Base-by-base conservation (phyloP, 1,284 basidiomycete species). In the Boletus semigastroideus region DNA sequence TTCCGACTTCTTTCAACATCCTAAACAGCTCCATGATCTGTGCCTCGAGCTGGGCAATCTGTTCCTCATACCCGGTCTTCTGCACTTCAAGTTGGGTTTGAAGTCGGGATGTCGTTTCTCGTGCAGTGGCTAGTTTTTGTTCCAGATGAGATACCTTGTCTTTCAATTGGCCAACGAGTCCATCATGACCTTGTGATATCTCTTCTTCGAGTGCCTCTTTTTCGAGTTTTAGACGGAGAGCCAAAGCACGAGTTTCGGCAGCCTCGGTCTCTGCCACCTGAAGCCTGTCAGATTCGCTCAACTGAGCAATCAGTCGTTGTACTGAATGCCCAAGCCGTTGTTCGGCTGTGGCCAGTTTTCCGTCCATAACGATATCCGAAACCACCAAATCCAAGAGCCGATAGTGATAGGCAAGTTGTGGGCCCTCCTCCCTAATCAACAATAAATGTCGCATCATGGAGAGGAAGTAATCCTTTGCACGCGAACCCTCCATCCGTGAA, bases 351-450 rank as follows among this genome's bases (percentile, higher is more conserved):
- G 81, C 83, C 46, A 94, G 80, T 61, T 92, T 91, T 70, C 94
- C 92, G 71, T 97, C 94, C 74, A 98, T 83, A 22, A 98, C 94
- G 42, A 99, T 86, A 61, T 95, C 91, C 31, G 92, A 87, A 43
- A 99, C 84, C 45, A 98, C 77, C n/a, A 90, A 87, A 68, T 98
- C 94, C 62, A 99, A 82, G 44, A 99, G 82, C 71, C 94, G 93
- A 71, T 92, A 98, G 71, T 95, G 92, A 61, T 94, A 89, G 31
- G 83, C 83, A 66, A 92, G 80, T 31, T 87, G 80, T 31, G 90
- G 86, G 3, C 90, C 92, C 54, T 98, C 93, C 59, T 92, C 90
- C 54, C 88, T 83, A 59, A 99, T 92, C 55, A 99, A 80, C 34
- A 98, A 75, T 51, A 99, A 69, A 71, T 98, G 95, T 64, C 95